phyloP scores from a whole-genome alignment of 2,329 filamentous ascomycete genomes.

The Stachybotrys echinatus region DNA sequence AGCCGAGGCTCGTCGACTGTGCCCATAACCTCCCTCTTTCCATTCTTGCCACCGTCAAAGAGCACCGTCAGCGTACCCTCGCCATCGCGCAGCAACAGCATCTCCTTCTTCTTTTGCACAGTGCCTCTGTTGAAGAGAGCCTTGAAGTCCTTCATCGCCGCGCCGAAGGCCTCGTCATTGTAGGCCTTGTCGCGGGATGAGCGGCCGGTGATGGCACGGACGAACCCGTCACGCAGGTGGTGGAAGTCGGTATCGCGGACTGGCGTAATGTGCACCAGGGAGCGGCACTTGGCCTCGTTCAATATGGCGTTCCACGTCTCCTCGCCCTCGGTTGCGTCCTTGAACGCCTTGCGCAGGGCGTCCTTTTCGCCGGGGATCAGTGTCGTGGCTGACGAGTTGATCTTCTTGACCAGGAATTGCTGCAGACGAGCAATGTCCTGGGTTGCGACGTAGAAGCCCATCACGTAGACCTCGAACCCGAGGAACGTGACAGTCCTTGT shows the following conservation, averaged over 20 bases:
- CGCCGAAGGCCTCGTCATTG: slow-evolving; percentile 71
- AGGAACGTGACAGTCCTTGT: slow-evolving; percentile 88
- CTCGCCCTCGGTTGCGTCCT: slow-evolving; percentile 65
- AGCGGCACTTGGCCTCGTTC: slow-evolving; percentile 61
- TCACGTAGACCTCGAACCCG: slow-evolving; percentile 87
- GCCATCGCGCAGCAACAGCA: slow-evolving; percentile 66
- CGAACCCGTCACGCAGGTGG: slow-evolving; percentile 87
- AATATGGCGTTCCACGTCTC: slow-evolving; percentile 71
- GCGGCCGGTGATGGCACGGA: slow-evolving; percentile 74
- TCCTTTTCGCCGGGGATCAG: slow-evolving; percentile 80
- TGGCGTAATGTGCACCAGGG: slow-evolving; percentile 76
- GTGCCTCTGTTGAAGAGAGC: slow-evolving; percentile 73
- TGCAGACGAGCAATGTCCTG: slow-evolving; percentile 79
- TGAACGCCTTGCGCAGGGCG: slow-evolving; percentile 60
- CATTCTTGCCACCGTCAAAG: slow-evolving; percentile 57
- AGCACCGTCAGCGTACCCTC: slow-evolving; percentile 62
- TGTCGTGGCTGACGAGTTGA: slow-evolving; percentile 75
- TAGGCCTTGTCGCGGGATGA: slow-evolving; percentile 52
- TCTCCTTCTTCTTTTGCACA: slow-evolving; percentile 72
- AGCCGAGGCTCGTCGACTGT: slow-evolving; percentile 73
- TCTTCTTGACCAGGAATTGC: slow-evolving; percentile 65
- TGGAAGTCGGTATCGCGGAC: slow-evolving; percentile 93
- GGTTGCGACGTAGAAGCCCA: slow-evolving; percentile 86
- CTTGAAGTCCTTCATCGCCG: slow-evolving; percentile 73
- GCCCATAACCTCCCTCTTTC: slow-evolving; percentile 56